phyloP scores from a whole-genome alignment of 345 rosid genomes.

The Aquilaria sinensis region DNA sequence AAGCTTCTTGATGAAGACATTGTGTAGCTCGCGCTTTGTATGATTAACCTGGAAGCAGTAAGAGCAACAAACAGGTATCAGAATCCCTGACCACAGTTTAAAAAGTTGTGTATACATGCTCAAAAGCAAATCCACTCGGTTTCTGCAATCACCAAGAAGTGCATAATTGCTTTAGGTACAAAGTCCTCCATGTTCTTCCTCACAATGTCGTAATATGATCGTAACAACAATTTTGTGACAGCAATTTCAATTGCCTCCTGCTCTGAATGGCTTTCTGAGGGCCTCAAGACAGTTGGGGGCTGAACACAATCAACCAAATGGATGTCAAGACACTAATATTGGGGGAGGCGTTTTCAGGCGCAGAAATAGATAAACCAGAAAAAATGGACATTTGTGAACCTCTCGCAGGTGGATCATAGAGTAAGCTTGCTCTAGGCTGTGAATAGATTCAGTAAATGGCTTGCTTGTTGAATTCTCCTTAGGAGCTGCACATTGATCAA shows the following conservation, averaged over 20 bases:
- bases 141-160: slow-evolving; percentile 54
- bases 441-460: slow-evolving; percentile 45
- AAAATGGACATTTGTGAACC: slow-evolving; percentile 29
- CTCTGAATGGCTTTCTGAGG: slow-evolving; percentile 72
- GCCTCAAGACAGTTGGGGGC: slow-evolving; percentile 87
- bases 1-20: slow-evolving; percentile 79
- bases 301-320: slow-evolving; percentile 22
- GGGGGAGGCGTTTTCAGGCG: not conserved
- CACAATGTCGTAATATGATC: slow-evolving; percentile 85
- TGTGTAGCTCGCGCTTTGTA: slow-evolving; percentile 88
- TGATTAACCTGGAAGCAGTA: slow-evolving; percentile 55
- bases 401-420: slow-evolving; percentile 71
- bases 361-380: not conserved
- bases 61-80: too few species aligned
- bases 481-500: slow-evolving; percentile 42
- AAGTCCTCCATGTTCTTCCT: slow-evolving; percentile 81
- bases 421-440: slow-evolving; percentile 35
- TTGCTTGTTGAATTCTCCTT: slow-evolving; percentile 50
- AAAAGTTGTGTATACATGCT: too few species aligned
- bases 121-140: not conserved
- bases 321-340: slow-evolving; percentile 10
- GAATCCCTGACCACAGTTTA: too few species aligned
- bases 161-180: slow-evolving; percentile 88
- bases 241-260: slow-evolving; percentile 68
- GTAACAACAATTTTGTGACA: slow-evolving; percentile 64